These are phyloP conservation scores for Tephrocybe rancida DNA, from an alignment of 768 basidiomycete genomes.

Conservation along the genomic window DNA sequence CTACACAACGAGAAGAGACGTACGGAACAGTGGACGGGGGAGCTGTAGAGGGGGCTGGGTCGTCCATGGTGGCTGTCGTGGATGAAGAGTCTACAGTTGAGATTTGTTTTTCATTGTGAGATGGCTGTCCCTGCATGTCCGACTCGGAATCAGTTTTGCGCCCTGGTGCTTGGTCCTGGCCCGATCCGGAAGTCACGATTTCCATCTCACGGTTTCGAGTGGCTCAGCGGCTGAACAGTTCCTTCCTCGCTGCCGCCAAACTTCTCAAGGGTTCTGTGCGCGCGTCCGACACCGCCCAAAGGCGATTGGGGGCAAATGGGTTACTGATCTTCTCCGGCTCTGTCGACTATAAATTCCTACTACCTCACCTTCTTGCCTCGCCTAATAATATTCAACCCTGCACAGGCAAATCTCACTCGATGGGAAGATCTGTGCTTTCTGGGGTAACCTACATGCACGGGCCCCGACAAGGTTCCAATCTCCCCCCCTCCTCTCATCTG, in stretches of 20 bases:
- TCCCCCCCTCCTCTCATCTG: neutral
- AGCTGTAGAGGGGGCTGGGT: conserved; percentile 10
- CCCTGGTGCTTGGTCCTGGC: conserved; percentile 11
- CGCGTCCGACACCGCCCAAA: neutral
- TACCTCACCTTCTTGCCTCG: too few species aligned
- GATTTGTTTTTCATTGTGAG: conserved; percentile 17
- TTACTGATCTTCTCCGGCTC: too few species aligned
- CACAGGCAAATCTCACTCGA: conserved; percentile 7
- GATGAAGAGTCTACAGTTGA: conserved; percentile 8
- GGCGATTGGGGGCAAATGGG: too few species aligned
- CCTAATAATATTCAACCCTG: too few species aligned
- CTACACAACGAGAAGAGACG: neutral
- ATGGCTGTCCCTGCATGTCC: conserved; percentile 17
- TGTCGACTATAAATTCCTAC: neutral
- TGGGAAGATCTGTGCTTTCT: conserved; percentile 19
- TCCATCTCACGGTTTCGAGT: conserved; percentile 5
- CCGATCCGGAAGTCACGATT: conserved; percentile 17
- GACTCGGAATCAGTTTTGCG: conserved; percentile 17
- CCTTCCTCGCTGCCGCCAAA: too few species aligned
- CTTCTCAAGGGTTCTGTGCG: neutral
- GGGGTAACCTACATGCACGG: neutral
- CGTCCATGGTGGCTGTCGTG: conserved; percentile 20
- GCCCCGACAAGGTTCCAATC: neutral
- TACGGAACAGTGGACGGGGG: conserved; percentile 20
- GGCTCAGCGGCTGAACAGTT: neutral